These are phyloP conservation scores for Leccinum ochraceum DNA, from an alignment of 768 basidiomycete species.

Conservation along the genomic window DNA sequence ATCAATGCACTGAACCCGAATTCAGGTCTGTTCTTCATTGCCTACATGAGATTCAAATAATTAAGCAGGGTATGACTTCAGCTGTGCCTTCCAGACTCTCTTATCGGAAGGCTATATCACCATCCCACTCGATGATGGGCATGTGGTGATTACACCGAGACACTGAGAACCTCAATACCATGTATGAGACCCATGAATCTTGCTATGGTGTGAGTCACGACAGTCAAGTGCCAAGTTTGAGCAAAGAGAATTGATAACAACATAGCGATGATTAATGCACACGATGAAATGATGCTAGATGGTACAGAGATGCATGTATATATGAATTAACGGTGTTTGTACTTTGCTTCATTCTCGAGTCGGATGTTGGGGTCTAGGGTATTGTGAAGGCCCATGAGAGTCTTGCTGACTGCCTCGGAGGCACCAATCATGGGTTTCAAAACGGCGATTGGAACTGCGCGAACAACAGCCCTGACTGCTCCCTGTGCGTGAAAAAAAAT, in stretches of 20 bases:
- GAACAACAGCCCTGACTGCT: slow-evolving; percentile 88
- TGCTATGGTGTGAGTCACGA: background rate
- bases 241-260: background rate
- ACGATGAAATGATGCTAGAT: slow-evolving; percentile 19
- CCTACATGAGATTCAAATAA: background rate
- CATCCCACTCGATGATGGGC: slow-evolving; percentile 31
- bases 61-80: slow-evolving; percentile 1
- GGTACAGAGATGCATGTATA: slow-evolving; percentile 21
- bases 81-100: slow-evolving; percentile 22
- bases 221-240: background rate
- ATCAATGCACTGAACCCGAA: slow-evolving; percentile 20
- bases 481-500: slow-evolving; percentile 52
- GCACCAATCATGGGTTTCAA: slow-evolving; percentile 98
- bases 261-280: slow-evolving; percentile 11
- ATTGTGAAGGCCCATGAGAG: slow-evolving; percentile 90
- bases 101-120: slow-evolving; percentile 33
- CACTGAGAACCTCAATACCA: slow-evolving; percentile 2
- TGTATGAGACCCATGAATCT: background rate
- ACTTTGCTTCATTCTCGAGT: slow-evolving; percentile 89
- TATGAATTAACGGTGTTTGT: slow-evolving; percentile 70
- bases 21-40: slow-evolving; percentile 21
- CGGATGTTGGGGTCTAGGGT: slow-evolving; percentile 84
- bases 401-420: slow-evolving; percentile 95
- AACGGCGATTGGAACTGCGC: slow-evolving; percentile 97
- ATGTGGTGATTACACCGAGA: slow-evolving; percentile 32